Conservation (phyloP, 192 early-diverging fungal genomes). For the Entophlyctis luteolus region DNA sequence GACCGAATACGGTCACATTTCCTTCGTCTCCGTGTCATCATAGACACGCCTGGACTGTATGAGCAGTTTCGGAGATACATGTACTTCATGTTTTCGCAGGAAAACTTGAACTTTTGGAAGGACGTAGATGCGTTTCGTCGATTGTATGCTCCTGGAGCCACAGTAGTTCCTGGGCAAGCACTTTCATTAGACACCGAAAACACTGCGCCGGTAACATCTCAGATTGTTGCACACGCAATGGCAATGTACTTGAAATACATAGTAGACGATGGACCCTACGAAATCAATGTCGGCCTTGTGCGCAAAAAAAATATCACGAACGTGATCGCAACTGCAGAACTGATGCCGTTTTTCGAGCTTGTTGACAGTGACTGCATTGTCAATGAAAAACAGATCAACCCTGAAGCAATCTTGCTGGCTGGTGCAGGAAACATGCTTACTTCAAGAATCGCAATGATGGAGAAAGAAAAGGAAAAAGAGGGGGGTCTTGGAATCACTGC, state of each 20-base stretch:
- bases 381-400: neutral
- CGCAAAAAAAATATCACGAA: slow-evolving; percentile 34
- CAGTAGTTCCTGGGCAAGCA: slow-evolving; percentile 17
- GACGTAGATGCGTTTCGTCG: slow-evolving; percentile 54
- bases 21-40: slow-evolving; percentile 53
- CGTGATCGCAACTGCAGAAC: slow-evolving; percentile 4
- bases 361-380: slow-evolving; percentile 12
- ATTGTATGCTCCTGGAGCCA: slow-evolving; percentile 24
- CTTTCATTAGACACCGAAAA: slow-evolving; percentile 1
- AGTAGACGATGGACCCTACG: slow-evolving; percentile 29
- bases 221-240: slow-evolving; percentile 37
- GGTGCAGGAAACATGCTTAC: slow-evolving; percentile 21
- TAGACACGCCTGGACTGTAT: slow-evolving; percentile 50
- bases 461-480: neutral
- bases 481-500: slow-evolving; percentile 6
- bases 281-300: slow-evolving; percentile 43
- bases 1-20: neutral
- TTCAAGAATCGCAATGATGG: slow-evolving; percentile 8
- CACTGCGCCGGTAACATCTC: neutral
- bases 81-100: slow-evolving; percentile 65
- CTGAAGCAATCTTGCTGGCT: slow-evolving; percentile 18
- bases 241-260: slow-evolving; percentile 44
- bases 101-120: slow-evolving; percentile 69
- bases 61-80: slow-evolving; percentile 63
- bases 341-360: slow-evolving; percentile 23